phyloP scores from a whole-genome alignment of 331 rosid species.

The Acacia pycnantha region DNA sequence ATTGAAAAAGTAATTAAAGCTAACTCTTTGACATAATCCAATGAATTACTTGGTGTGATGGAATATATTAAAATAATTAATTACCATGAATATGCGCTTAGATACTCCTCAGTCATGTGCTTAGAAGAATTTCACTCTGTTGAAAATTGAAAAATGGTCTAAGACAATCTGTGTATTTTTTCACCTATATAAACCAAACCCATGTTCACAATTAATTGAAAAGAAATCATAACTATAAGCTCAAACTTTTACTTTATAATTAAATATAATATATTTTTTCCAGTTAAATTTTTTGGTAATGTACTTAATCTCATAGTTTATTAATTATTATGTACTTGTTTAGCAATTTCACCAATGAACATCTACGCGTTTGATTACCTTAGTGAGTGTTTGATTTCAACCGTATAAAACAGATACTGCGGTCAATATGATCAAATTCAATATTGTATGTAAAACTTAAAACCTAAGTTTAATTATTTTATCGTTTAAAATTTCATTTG shows the following conservation, averaged over 20 bases:
- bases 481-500: not conserved
- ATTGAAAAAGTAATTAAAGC: no score
- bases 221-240: not conserved
- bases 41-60: not conserved
- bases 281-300: not conserved
- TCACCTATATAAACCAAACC: not conserved
- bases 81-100: not conserved
- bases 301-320: not conserved
- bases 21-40: not conserved
- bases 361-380: not conserved
- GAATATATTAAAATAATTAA: not conserved
- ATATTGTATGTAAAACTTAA: not conserved
- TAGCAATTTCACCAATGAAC: not conserved
- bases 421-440: not conserved
- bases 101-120: not conserved
- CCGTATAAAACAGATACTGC: not conserved
- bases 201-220: not conserved
- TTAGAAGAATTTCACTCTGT: not conserved
- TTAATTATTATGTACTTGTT: not conserved
- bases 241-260: not conserved
- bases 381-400: not conserved
- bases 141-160: not conserved
- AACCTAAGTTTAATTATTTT: not conserved
- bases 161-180: not conserved
- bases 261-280: not conserved